Base-by-base conservation (phyloP, 305 asterid species). In the Fraxinus sp. region DNA sequence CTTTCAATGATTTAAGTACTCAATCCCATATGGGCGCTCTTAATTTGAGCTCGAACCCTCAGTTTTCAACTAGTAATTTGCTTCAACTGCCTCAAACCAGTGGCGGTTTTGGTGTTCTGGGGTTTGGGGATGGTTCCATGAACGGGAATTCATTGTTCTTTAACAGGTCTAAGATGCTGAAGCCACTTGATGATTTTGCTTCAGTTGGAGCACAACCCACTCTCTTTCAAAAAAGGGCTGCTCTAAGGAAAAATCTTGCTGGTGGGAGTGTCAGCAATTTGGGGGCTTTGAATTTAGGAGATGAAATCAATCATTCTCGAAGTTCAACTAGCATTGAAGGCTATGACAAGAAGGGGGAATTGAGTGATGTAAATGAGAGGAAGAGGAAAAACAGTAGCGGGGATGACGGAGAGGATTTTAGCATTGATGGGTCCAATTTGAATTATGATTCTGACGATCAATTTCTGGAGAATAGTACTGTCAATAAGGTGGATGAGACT, bases 181-280 rank as follows among this genome's bases (percentile, higher is more conserved):
- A 95, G 82, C 98, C 98, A 1, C 94, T 95, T 9, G 97, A 93
- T 49, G 91, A 85, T 64, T 91, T 87, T 28, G 77, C 96, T 82
- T 85, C 95, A 5, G 74, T 82, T 82, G 97, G 95, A 14, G 80
- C 95, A 18, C 99, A 91, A 28, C 98, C 99, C 0, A 96, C 98
- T 68, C 90, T 96, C 18, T 96, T 96, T 22, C 98, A 96, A 28
- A 96, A 96, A 74, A 91, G 98, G 90, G 97, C 97, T 80, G 97
- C 98, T 0, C 91, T 90, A 24, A 90, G 93, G 87, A 94, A 96
- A 88, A 94, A 92, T 86, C 81, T 89, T 35, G 89, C 81, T 3
- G 52, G 28, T 35, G 80, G 62, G 57, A 83, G 78, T 82, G 83
- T 85, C 78, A 86, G 86, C 20, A 87, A 88, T 82, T 81, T 89